These are phyloP conservation scores for Aspergillus aculeatus DNA, from an alignment of 2,329 filamentous ascomycete species.

Conservation along the genomic window DNA sequence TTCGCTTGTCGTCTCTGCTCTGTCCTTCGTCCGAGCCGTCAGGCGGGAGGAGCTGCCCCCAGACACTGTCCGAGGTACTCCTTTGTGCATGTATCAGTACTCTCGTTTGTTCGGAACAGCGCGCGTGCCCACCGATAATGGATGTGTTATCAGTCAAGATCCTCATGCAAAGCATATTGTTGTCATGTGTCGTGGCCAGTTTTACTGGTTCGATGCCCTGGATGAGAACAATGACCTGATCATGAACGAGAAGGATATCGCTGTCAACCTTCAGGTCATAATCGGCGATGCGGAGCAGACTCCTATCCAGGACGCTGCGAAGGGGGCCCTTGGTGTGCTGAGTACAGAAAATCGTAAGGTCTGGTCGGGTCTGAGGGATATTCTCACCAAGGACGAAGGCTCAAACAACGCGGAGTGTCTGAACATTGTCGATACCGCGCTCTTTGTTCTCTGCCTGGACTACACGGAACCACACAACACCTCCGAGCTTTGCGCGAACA, in stretches of 20 bases:
- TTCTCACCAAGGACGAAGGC: slow-evolving; percentile 77
- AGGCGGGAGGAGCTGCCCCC: slow-evolving; percentile 89
- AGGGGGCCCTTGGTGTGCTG: slow-evolving; percentile 85
- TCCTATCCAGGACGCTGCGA: slow-evolving; percentile 92
- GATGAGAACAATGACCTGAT: slow-evolving; percentile 93
- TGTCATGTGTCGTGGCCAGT: slow-evolving; percentile 89
- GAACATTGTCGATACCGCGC: slow-evolving; percentile 89
- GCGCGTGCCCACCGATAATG: slow-evolving; percentile 87
- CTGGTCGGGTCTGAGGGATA: slow-evolving; percentile 88
- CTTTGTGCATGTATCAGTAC: slow-evolving; percentile 98
- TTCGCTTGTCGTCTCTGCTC: slow-evolving; percentile 82
- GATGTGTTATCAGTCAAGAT: slow-evolving; percentile 94
- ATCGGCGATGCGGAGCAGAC: slow-evolving; percentile 86
- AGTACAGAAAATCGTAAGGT: slow-evolving; percentile 96
- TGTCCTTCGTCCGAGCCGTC: slow-evolving; percentile 90
- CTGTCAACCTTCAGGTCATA: slow-evolving; percentile 87
- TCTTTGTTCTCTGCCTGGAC: slow-evolving; percentile 90
- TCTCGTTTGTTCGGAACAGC: slow-evolving; percentile 93
- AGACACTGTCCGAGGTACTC: slow-evolving; percentile 77
- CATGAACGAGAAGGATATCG: slow-evolving; percentile 93
- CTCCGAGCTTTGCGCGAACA: slow-evolving; percentile 90
- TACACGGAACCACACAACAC: slow-evolving; percentile 81
- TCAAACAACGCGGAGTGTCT: slow-evolving; percentile 96
- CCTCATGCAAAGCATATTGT: slow-evolving; percentile 90
- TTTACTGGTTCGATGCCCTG: slow-evolving; percentile 98